Conservation (phyloP, 2,329 filamentous ascomycete species). For the Neophaeococcomyces aloes region DNA sequence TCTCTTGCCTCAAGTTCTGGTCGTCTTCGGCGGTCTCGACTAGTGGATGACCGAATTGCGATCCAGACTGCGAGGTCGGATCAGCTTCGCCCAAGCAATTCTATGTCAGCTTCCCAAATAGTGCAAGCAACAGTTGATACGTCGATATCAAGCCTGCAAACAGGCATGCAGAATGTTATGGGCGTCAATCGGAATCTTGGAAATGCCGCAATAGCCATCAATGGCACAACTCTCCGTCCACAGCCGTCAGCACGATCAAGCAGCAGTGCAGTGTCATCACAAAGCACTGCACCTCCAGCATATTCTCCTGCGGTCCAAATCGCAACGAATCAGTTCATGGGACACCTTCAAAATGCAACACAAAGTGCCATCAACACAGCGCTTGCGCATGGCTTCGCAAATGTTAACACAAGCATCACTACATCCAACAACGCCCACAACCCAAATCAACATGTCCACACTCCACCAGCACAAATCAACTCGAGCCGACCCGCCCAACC, state of each 20-base stretch:
- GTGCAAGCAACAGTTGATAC: slow-evolving; percentile 18
- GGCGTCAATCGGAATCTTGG: slow-evolving; percentile 9
- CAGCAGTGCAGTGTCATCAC: not conserved
- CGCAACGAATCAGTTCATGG: slow-evolving; percentile 6
- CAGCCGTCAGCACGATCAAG: not conserved
- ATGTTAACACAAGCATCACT: slow-evolving; percentile 1
- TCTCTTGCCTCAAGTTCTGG: slow-evolving; percentile 33
- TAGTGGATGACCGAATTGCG: not conserved
- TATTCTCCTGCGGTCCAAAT: not conserved
- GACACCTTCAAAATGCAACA: slow-evolving; percentile 5
- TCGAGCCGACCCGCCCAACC: not conserved
- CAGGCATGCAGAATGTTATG: slow-evolving; percentile 17
- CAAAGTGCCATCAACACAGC: slow-evolving; percentile 9
- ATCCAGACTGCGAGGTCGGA: slow-evolving; percentile 5
- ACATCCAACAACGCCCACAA: not conserved
- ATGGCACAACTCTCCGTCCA: slow-evolving; percentile 1
- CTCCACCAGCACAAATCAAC: not conserved
- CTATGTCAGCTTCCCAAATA: slow-evolving; percentile 17
- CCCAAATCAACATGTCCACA: not conserved
- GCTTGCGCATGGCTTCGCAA: slow-evolving; percentile 5
- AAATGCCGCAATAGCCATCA: not conserved
- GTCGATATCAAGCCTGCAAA: slow-evolving; percentile 15
- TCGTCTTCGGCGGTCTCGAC: slow-evolving; percentile 12
- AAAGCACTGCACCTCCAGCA: too few relatives aligned
- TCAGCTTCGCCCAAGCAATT: not conserved